Conservation (phyloP, 495 filamentous ascomycete genomes). For the Saxophila tyrrhenica region DNA sequence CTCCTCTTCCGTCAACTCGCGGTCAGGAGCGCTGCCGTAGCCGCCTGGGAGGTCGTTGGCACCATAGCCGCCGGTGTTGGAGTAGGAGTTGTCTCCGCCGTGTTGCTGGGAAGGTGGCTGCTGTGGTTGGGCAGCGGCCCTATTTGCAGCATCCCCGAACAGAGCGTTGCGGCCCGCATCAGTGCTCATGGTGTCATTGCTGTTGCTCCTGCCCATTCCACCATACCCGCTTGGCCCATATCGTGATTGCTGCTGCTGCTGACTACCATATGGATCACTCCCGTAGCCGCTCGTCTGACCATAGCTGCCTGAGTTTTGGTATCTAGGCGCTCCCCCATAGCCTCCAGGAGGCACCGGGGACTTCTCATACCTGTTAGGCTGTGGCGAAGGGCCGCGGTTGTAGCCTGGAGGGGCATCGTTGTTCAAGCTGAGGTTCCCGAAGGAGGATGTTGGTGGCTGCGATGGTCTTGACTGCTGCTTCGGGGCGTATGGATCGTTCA, state of each 20-base stretch:
- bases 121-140: constrained; percentile 28
- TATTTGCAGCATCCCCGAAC: constrained; percentile 48
- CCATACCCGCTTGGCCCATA: constrained; percentile 21
- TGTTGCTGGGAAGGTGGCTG: constrained; percentile 15
- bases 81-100: constrained; percentile 11
- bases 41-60: constrained; percentile 16
- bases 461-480: constrained; percentile 15
- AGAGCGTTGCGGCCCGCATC: constrained; percentile 29
- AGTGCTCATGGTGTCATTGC: constrained; percentile 24
- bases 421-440: constrained; percentile 14
- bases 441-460: constrained; percentile 13
- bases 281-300: constrained; percentile 25
- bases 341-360: constrained; percentile 25
- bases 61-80: constrained; percentile 11
- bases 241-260: constrained; percentile 3
- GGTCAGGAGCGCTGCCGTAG: constrained; percentile 51
- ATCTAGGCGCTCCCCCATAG: constrained; percentile 18
- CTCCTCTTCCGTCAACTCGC: constrained; percentile 62
- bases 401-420: constrained; percentile 1
- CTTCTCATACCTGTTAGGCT: constrained; percentile 25
- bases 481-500: constrained; percentile 20
- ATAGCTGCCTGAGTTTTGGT: constrained; percentile 16
- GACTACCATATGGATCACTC: constrained; percentile 21
- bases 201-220: constrained; percentile 21
- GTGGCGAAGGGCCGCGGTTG: constrained; percentile 1